phyloP scores from a whole-genome alignment of 495 filamentous ascomycete genomes.

The Aspergillus cavernicola region DNA sequence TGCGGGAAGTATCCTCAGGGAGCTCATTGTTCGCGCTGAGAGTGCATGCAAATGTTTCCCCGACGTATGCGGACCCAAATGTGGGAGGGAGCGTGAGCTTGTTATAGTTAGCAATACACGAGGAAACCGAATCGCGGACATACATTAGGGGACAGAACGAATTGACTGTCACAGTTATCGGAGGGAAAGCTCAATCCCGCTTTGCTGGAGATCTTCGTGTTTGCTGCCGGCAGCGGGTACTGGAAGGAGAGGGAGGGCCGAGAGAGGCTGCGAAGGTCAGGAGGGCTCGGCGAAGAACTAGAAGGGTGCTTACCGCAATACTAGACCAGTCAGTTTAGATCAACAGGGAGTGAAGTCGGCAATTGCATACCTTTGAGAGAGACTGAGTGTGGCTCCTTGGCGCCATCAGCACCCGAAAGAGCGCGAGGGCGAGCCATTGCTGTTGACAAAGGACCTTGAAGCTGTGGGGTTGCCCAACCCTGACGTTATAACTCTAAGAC shows the following conservation, averaged over 20 bases:
- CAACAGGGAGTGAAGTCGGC: not conserved
- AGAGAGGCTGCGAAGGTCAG: constrained; percentile 44
- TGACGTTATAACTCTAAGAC: not conserved
- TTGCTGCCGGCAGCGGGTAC: constrained; percentile 52
- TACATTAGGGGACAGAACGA: constrained; percentile 61
- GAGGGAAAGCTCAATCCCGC: constrained; percentile 54
- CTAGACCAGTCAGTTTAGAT: constrained; percentile 21
- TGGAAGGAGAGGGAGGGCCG: constrained; percentile 54
- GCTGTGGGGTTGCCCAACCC: constrained; percentile 15
- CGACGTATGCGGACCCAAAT: constrained; percentile 92
- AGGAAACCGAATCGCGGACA: not conserved
- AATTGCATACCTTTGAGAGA: constrained; percentile 68
- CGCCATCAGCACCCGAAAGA: constrained; percentile 49
- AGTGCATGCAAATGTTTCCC: constrained; percentile 91
- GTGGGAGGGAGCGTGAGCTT: constrained; percentile 85
- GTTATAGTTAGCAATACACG: not conserved
- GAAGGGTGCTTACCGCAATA: constrained; percentile 46
- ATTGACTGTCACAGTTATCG: constrained; percentile 42
- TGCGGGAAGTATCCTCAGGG: constrained; percentile 38
- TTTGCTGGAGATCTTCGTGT: constrained; percentile 45
- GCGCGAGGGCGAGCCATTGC: constrained; percentile 45
- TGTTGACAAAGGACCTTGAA: not conserved
- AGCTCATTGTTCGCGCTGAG: constrained; percentile 92
- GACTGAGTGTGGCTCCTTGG: constrained; percentile 78
- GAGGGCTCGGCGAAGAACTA: not conserved